Evolutionary conservation across 805 yeast species (phyloP), one percentile per base, ranked within the genome.

Genomic region (Wickerhamiella parazyma): DNA sequence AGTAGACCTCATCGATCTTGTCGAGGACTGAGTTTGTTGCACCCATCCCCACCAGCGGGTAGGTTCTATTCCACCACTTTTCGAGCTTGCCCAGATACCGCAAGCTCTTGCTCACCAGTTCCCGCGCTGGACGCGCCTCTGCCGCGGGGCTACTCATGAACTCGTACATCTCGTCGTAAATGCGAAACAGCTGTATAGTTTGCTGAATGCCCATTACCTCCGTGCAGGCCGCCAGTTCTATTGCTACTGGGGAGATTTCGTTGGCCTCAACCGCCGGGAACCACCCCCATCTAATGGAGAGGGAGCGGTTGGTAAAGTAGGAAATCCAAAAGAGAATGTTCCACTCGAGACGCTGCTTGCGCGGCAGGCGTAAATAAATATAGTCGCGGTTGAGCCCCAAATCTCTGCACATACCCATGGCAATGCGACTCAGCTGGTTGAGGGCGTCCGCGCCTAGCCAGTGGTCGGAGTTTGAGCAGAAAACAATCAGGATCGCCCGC

Each of bases 351-450:
- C 33, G 42, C 22, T 39, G 14, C 18, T 39, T 34, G 2, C 6
- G 19, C 4, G 35, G 9, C 22, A 16, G 6, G 10, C 24, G 9
- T 6, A 20, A 10, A 16, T 39, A 39, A 9, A 29, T 11, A 11
- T 31, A 25, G 7, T 12, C 16, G 14, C 42, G 42, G 21, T 39
- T 31, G 4, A 39, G 36, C 5, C 42, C 42, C 17, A 39, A 14
- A 19, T 29, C 42, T 9, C 36, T 19, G 26, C 42, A 39, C 5
- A 39, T 7, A 9, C 24, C 36, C n/a, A 39, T 4, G 22, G 36
- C 29, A 3, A 31, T 10, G 8, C 42, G 26, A 17, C 42, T 39
- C 19, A 39, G 42, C n/a, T 20, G 8, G 6, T 28, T 26, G n/a
- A 28, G 36, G 29, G 21, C 8, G 8, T 39, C 36, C 9, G 16